These are phyloP conservation scores for Penicillium palitans DNA, from an alignment of 2,329 filamentous ascomycete genomes.

Conservation along the genomic window DNA sequence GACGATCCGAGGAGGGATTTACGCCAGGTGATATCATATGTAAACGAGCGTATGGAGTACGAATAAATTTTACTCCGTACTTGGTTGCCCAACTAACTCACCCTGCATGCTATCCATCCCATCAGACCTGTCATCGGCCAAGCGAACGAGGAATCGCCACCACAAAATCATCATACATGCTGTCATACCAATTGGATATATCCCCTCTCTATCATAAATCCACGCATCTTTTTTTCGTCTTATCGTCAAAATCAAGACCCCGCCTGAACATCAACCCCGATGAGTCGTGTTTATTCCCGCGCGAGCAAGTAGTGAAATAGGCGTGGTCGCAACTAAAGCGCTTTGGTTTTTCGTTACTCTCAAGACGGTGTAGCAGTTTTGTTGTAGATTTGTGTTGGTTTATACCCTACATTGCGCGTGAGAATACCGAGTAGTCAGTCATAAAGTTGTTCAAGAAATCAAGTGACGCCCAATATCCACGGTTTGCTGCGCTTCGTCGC, in stretches of 20 bases:
- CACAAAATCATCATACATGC: not conserved
- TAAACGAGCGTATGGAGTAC: not conserved
- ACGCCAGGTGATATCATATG: constrained; percentile 1
- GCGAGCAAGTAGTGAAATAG: not conserved
- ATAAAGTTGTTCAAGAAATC: not conserved
- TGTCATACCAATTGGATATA: constrained; percentile 11
- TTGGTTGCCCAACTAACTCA: not conserved
- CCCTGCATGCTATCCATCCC: not conserved
- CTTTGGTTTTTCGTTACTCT: not conserved
- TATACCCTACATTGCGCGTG: not conserved
- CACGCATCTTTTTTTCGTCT: not conserved
- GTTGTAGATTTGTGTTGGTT: not conserved
- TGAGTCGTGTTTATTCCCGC: not conserved
- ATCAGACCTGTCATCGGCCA: not conserved
- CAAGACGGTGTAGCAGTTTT: too few relatives aligned
- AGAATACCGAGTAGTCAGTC: not conserved
- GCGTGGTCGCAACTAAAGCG: not conserved
- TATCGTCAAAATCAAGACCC: not conserved
- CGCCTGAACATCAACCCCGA: not conserved
- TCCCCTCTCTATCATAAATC: not conserved
- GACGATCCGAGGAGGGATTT: not conserved
- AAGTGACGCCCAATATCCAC: too few relatives aligned
- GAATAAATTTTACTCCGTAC: not conserved
- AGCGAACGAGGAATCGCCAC: not conserved
- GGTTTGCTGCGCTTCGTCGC: too few relatives aligned